Base-by-base conservation (phyloP, 1,284 basidiomycete species). In the Cryptococcus sp. region DNA sequence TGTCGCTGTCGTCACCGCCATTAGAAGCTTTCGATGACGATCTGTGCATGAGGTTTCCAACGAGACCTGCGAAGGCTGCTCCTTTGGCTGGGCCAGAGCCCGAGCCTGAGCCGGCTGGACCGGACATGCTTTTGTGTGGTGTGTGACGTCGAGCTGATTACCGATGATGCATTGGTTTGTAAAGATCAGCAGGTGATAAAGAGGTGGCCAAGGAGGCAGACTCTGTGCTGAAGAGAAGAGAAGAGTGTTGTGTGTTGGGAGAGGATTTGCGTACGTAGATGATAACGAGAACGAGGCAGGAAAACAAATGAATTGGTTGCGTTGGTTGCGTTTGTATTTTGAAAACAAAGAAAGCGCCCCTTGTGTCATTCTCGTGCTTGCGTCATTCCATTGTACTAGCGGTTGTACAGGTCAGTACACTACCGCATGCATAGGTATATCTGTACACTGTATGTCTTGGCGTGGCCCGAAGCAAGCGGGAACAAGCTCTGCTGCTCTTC, bases 41-140 rank as follows among this genome's bases (percentile, higher is more conserved):
- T 22, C 50, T 47, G 19, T 57, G 40, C 50, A 61, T 53, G 25
- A 61, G 50, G 20, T 61, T 47, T 5, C 40, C 31, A 16, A 66
- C 64, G 2, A 66, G 47, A 25, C 50, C 53, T 10, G 64, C 55
- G 42, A 57, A 54, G 22, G 39, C 25, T 23, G 42, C 19, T 23
- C 40, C 20, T 38, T 50, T 60, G 10, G 44, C 54, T 6, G 39
- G 35, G 19, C 46, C 47, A 25, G 49, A 25, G 35, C 52, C 47
- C 44, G 5, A 5, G 39, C 54, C 54, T 22, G 39, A 39, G 15
- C 47, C 54, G 38, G 56, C 53, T 48, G 53, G 57, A 19, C 60
- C 60, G 5, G 60, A 57, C 60, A 61, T 61, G 48, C 19, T 41
- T 5, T 16, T 31, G 11, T 23, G n/a, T 52, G 52, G 45, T 31